Conservation (phyloP, 1,284 basidiomycete species). For the Farysia itapuensis region DNA sequence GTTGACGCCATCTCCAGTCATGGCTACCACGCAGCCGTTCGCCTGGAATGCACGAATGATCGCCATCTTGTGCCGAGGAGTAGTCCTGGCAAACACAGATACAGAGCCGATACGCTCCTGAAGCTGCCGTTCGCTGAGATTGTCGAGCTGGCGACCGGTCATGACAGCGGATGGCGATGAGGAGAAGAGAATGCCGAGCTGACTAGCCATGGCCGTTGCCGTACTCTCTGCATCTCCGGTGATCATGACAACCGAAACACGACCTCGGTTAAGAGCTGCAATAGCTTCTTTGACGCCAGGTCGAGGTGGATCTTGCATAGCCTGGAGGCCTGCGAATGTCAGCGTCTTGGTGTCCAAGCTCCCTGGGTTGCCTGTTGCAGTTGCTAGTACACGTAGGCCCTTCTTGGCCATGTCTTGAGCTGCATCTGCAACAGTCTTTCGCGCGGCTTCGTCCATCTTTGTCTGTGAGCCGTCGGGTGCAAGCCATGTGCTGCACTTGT, state of each 20-base stretch:
- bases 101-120: constrained; percentile 77
- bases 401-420: constrained; percentile 73
- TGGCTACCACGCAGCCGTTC: constrained; percentile 85
- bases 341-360: constrained; percentile 65
- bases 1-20: constrained; percentile 98
- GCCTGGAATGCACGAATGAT: constrained; percentile 91
- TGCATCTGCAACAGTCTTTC: constrained; percentile 70
- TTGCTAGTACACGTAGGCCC: constrained; percentile 83
- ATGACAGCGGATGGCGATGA: constrained; percentile 63
- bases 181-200: constrained; percentile 71
- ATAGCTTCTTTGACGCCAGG: constrained; percentile 90
- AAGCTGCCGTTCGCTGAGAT: constrained; percentile 71
- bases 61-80: constrained; percentile 94
- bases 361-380: constrained; percentile 71
- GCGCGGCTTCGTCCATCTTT: constrained; percentile 70
- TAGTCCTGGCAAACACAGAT: constrained; percentile 90
- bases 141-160: constrained; percentile 85
- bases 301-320: constrained; percentile 92
- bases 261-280: constrained; percentile 74
- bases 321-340: constrained; percentile 87
- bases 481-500: constrained; percentile 82
- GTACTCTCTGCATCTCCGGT: constrained; percentile 93
- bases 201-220: constrained; percentile 81
- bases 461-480: constrained; percentile 81
- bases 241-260: constrained; percentile 96